A percentile compares a stretch with the other conserved stretches of the same genome.
These are phyloP conservation scores for Nakazawaea wickerhamii DNA, from an alignment of 805 yeast genomes.

Conservation along the genomic window DNA sequence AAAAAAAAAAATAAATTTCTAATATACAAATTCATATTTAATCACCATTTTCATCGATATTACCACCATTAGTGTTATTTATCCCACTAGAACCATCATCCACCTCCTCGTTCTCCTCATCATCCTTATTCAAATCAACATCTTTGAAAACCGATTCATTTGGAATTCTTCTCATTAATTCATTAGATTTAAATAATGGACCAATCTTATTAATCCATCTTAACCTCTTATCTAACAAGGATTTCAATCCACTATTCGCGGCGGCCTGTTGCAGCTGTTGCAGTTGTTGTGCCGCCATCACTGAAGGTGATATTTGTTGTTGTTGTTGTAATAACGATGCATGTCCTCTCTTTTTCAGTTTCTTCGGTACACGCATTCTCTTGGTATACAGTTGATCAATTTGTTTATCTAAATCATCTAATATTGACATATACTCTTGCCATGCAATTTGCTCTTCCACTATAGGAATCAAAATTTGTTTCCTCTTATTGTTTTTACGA, in stretches of 20 bases:
- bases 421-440: constrained; percentile 85
- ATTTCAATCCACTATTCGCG: constrained; percentile 71
- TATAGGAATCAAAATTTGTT: constrained; percentile 58
- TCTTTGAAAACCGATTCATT: constrained; percentile 48
- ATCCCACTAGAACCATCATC: constrained; percentile 21
- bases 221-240: constrained; percentile 75
- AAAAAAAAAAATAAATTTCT: neutral
- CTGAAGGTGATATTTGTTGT: constrained; percentile 28
- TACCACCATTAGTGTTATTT: constrained; percentile 2
- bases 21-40: neutral
- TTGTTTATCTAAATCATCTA: constrained; percentile 94
- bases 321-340: constrained; percentile 26
- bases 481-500: constrained; percentile 59
- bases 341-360: constrained; percentile 47
- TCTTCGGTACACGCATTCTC: constrained; percentile 69
- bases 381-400: constrained; percentile 91
- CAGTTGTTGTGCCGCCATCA: constrained; percentile 21
- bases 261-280: constrained; percentile 52
- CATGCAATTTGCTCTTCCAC: constrained; percentile 89
- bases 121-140: constrained; percentile 20
- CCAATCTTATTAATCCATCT: constrained; percentile 92
- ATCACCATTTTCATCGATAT: constrained; percentile 9
- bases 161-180: constrained; percentile 76
- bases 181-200: constrained; percentile 63
- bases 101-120: constrained; percentile 19